Conservation (phyloP, 768 basidiomycete species). For the Tylopilus sp. region DNA sequence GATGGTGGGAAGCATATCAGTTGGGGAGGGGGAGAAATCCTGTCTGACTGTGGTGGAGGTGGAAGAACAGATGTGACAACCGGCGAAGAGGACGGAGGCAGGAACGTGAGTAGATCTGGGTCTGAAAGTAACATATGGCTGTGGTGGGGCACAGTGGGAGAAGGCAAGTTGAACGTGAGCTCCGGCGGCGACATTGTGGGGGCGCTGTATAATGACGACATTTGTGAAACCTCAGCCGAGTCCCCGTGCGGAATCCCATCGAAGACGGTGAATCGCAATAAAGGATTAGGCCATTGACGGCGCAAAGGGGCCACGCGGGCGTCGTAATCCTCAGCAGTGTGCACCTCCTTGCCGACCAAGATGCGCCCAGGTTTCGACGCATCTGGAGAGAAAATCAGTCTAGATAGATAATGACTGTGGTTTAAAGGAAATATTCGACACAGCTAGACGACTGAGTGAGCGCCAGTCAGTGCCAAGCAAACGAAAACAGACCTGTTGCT, state of each 20-base stretch:
- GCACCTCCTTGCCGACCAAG: constrained; percentile 59
- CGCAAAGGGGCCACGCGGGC: constrained; percentile 47
- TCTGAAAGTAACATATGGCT: not conserved
- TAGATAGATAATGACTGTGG: constrained; percentile 58
- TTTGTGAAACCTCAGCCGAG: constrained; percentile 13
- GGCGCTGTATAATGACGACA: constrained; percentile 4
- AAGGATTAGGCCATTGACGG: constrained; percentile 52
- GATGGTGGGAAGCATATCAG: constrained; percentile 1
- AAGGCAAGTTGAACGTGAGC: not conserved
- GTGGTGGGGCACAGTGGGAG: not conserved
- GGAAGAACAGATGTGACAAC: constrained; percentile 8
- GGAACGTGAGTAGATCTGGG: constrained; percentile 11
- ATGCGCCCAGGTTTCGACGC: constrained; percentile 52
- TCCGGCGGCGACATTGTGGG: not conserved
- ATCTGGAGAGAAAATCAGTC: constrained; percentile 66
- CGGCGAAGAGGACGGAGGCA: constrained; percentile 29
- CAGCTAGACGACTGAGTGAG: constrained; percentile 45
- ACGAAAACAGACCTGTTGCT: constrained; percentile 50
- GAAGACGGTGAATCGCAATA: constrained; percentile 60
- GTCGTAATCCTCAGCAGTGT: constrained; percentile 55
- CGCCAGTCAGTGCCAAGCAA: constrained; percentile 5
- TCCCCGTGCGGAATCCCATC: constrained; percentile 47
- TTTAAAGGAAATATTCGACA: constrained; percentile 66
- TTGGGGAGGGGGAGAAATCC: not conserved
- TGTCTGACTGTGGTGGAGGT: constrained; percentile 15